Evolutionary conservation across 2,329 filamentous ascomycete genomes (phyloP).

Genomic region (Lithohypha guttulata): DNA sequence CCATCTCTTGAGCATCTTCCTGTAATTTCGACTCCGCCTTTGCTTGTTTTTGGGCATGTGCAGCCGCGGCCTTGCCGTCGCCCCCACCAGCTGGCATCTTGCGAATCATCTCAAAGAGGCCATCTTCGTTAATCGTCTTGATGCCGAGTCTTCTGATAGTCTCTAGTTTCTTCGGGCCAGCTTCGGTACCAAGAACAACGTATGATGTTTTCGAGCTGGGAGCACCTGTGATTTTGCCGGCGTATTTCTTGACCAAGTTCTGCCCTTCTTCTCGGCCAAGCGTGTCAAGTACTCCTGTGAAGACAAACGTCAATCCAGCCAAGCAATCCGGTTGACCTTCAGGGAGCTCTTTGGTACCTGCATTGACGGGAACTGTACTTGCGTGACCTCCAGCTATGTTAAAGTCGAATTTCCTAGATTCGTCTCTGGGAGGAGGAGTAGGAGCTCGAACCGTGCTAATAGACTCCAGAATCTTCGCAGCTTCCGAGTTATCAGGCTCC

Average conservation of each 20-base stretch:
- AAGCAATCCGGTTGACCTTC: slow-evolving; percentile 81
- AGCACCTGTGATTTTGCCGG: slow-evolving; percentile 73
- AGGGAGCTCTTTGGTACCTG: slow-evolving; percentile 61
- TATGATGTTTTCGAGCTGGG: slow-evolving; percentile 92
- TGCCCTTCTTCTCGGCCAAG: slow-evolving; percentile 78
- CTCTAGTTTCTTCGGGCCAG: slow-evolving; percentile 81
- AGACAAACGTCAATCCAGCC: slow-evolving; percentile 82
- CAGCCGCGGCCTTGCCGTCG: slow-evolving; percentile 75
- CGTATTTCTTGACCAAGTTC: slow-evolving; percentile 80
- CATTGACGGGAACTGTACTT: slow-evolving; percentile 50
- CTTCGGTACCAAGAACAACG: slow-evolving; percentile 81
- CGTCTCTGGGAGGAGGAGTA: slow-evolving; percentile 63
- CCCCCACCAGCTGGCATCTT: slow-evolving; percentile 76
- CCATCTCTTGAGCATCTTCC: slow-evolving; percentile 73
- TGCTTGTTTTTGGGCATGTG: slow-evolving; percentile 71
- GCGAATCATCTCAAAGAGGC: slow-evolving; percentile 75
- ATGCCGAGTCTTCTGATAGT: slow-evolving; percentile 72
- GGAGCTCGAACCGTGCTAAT: slow-evolving; percentile 76
- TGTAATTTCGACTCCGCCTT: slow-evolving; percentile 75
- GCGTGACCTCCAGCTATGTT: slow-evolving; percentile 39
- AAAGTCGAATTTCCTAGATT: slow-evolving; percentile 68
- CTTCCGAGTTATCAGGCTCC: slow-evolving; percentile 55
- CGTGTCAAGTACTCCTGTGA: slow-evolving; percentile 74
- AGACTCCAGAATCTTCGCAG: slow-evolving; percentile 77
- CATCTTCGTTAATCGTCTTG: slow-evolving; percentile 90